Percentiles rank a stretch among this genome's conserved stretches.
Conservation (phyloP, 352 stramenopile genomes). For the Phytophthora syringae region DNA sequence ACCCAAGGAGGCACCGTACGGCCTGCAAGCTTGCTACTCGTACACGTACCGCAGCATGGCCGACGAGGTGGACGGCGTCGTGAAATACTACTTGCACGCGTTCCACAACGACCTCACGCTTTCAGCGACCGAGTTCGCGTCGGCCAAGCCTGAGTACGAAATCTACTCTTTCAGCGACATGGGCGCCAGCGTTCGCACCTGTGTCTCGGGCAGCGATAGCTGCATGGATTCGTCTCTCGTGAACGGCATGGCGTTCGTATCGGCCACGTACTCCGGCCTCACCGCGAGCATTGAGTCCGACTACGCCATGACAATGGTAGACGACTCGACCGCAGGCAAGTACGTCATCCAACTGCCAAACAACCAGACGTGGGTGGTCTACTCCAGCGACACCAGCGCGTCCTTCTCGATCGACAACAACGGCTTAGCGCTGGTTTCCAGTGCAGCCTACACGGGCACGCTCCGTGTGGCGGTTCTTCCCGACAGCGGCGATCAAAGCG, state of each 20-base stretch:
- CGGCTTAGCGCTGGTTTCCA: constrained; percentile 47
- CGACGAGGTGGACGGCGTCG: constrained; percentile 50
- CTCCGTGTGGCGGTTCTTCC: constrained; percentile 70
- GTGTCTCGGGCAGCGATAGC: constrained; percentile 33
- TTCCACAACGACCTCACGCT: constrained; percentile 80
- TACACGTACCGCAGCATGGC: constrained; percentile 68
- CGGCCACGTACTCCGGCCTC: constrained; percentile 64
- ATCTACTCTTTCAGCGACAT: constrained; percentile 77
- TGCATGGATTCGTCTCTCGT: constrained; percentile 69
- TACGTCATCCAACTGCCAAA: constrained; percentile 68
- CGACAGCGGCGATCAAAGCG: constrained; percentile 35
- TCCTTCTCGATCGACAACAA: constrained; percentile 54
- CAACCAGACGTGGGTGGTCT: constrained; percentile 81
- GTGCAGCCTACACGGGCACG: constrained; percentile 52
- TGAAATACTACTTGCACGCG: constrained; percentile 72
- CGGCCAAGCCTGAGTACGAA: constrained; percentile 62
- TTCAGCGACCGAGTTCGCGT: constrained; percentile 65
- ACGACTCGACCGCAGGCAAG: constrained; percentile 53
- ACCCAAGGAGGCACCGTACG: constrained; percentile 57
- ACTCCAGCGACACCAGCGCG: constrained; percentile 48
- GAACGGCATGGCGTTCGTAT: constrained; percentile 82
- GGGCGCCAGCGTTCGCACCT: constrained; percentile 62
- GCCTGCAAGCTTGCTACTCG: constrained; percentile 70
- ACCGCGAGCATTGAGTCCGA: constrained; percentile 58
- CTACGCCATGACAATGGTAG: constrained; percentile 55